A percentile compares a stretch with the other conserved stretches of the same genome.
phyloP scores from a whole-genome alignment of 2,329 filamentous ascomycete species.

The Aureobasidium sp. region DNA sequence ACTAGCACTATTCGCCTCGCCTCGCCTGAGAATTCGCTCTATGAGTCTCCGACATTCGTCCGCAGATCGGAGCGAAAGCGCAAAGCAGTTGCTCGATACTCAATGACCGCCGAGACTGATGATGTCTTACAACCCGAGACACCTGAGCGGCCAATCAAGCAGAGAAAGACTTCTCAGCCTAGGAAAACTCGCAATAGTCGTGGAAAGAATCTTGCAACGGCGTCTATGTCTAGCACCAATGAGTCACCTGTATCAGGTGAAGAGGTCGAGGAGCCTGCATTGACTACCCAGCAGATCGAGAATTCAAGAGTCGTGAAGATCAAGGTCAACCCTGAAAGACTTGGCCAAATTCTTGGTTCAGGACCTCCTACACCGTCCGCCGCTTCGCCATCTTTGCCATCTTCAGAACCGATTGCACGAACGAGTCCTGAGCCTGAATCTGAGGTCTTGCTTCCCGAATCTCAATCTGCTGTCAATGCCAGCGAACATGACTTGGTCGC shows the following conservation, averaged over 20 bases:
- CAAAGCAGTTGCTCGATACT: background rate
- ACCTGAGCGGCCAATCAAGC: background rate
- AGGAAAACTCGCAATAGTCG: background rate
- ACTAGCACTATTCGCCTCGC: background rate
- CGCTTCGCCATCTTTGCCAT: background rate
- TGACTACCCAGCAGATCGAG: background rate
- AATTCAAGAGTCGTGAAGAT: background rate
- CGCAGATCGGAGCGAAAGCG: slow-evolving; percentile 6
- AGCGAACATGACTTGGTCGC: background rate
- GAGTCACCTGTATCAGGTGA: background rate
- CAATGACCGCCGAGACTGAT: background rate
- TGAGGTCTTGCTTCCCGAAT: background rate
- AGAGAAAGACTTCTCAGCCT: background rate
- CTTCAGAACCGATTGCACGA: background rate
- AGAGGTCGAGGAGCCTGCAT: background rate
- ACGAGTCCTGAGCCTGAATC: background rate
- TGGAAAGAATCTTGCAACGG: background rate
- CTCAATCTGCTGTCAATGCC: background rate
- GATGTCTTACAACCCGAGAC: background rate
- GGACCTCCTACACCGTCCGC: background rate
- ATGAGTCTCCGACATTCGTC: background rate
- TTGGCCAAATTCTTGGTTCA: background rate
- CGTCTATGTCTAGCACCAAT: background rate
- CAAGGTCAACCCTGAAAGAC: background rate
- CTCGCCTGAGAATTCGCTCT: too few species aligned